These are phyloP conservation scores for Boletus mariae DNA, from an alignment of 1,284 basidiomycete genomes.

Conservation along the genomic window DNA sequence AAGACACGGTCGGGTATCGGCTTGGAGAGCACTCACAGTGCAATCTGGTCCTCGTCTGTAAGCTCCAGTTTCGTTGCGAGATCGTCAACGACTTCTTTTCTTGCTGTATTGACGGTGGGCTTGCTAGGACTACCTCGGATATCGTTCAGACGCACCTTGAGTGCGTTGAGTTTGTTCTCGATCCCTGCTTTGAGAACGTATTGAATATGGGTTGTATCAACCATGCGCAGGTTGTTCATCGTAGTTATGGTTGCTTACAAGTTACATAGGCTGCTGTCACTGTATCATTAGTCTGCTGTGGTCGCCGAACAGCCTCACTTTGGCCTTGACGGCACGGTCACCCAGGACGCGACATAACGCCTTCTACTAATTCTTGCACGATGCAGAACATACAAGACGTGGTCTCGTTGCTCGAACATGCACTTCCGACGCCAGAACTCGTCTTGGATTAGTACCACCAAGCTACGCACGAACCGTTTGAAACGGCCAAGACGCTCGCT, in stretches of 20 bases:
- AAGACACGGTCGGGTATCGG: neutral
- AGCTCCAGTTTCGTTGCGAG: slow-evolving; percentile 86
- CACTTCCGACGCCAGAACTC: slow-evolving; percentile 1
- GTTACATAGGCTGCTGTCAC: no score
- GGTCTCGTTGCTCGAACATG: slow-evolving; percentile 9
- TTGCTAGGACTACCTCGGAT: neutral
- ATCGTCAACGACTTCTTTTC: slow-evolving; percentile 94
- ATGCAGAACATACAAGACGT: slow-evolving; percentile 10
- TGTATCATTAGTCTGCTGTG: neutral
- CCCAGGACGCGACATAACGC: no score
- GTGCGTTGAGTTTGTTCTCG: slow-evolving; percentile 66
- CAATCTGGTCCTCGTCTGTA: slow-evolving; percentile 76
- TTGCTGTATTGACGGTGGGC: slow-evolving; percentile 47
- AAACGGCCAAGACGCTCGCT: slow-evolving; percentile 51
- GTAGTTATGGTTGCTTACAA: neutral
- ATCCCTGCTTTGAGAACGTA: slow-evolving; percentile 82
- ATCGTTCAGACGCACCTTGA: slow-evolving; percentile 55
- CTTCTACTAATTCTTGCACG: neutral
- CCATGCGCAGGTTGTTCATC: slow-evolving; percentile 55
- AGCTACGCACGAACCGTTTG: slow-evolving; percentile 28
- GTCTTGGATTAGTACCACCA: slow-evolving; percentile 17
- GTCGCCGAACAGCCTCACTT: neutral
- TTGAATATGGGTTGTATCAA: slow-evolving; percentile 51
- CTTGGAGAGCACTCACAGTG: slow-evolving; percentile 54
- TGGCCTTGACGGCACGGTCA: no score